phyloP scores from a whole-genome alignment of 1,284 basidiomycete genomes.

The Cryptococcus sp. region DNA sequence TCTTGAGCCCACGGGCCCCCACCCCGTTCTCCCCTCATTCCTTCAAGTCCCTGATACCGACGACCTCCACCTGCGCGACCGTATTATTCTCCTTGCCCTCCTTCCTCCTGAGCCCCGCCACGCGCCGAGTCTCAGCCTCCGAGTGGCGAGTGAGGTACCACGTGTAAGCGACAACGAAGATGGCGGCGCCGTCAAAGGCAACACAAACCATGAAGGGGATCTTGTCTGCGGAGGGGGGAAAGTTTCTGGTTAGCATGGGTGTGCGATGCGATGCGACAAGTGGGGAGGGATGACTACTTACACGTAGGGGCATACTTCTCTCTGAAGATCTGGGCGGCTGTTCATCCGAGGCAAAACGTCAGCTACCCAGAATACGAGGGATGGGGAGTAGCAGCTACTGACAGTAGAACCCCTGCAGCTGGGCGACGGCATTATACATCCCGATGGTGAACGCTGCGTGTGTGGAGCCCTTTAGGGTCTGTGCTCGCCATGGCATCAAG shows the following conservation, averaged over 20 bases:
- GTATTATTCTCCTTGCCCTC: conserved; percentile 10
- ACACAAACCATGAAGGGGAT: conserved; percentile 18
- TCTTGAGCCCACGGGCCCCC: too few relatives aligned
- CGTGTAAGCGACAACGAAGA: conserved; percentile 6
- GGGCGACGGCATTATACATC: too few relatives aligned
- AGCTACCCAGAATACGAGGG: too few relatives aligned
- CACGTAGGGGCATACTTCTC: too few relatives aligned
- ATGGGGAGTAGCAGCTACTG: too few relatives aligned
- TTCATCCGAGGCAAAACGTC: too few relatives aligned
- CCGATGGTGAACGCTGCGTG: conserved; percentile 9
- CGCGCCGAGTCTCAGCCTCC: conserved; percentile 17
- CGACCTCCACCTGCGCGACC: background rate
- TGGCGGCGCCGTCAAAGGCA: conserved; percentile 11
- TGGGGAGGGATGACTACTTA: too few relatives aligned
- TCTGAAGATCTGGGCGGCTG: too few relatives aligned
- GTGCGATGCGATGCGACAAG: conserved; percentile 1
- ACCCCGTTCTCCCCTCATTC: too few relatives aligned
- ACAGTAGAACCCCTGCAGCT: too few relatives aligned
- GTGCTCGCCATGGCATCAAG: conserved; percentile 8
- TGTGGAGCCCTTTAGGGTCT: conserved; percentile 10
- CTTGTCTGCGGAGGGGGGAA: conserved; percentile 14
- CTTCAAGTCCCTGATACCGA: too few relatives aligned
- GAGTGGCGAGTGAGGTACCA: conserved; percentile 18
- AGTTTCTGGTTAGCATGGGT: conserved; percentile 6
- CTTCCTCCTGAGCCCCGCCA: conserved; percentile 6